Percentiles rank a stretch among this genome's conserved stretches.
Evolutionary conservation across 768 basidiomycete species (phyloP).

Genomic region (Collybia nuda): DNA sequence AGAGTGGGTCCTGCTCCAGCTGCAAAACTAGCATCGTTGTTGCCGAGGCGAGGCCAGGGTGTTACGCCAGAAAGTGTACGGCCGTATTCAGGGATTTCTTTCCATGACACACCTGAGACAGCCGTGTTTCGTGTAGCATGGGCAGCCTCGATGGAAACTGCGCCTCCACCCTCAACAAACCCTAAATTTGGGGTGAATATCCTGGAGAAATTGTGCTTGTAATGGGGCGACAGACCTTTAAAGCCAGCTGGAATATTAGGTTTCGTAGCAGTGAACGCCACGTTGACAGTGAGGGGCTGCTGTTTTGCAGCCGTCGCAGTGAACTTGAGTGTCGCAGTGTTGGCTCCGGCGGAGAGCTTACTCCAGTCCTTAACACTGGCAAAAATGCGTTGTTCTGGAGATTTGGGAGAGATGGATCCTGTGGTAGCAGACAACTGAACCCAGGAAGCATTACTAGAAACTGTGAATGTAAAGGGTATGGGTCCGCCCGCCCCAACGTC

Average conservation of each 20-base stretch:
- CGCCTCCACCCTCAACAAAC: slow-evolving; percentile 64
- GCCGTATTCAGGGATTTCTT: slow-evolving; percentile 59
- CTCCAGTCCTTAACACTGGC: slow-evolving; percentile 58
- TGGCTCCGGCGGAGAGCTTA: slow-evolving; percentile 36
- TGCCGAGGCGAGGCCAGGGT: slow-evolving; percentile 50
- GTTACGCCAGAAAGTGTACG: slow-evolving; percentile 60
- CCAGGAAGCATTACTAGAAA: slow-evolving; percentile 51
- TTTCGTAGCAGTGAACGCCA: slow-evolving; percentile 35
- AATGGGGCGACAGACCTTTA: slow-evolving; percentile 36
- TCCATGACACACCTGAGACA: slow-evolving; percentile 56
- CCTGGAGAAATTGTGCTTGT: too few relatives aligned
- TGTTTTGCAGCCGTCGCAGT: slow-evolving; percentile 42
- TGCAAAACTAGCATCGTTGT: slow-evolving; percentile 53
- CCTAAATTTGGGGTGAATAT: slow-evolving; percentile 27
- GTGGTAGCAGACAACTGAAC: slow-evolving; percentile 42
- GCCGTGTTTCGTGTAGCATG: slow-evolving; percentile 50
- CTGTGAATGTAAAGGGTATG: slow-evolving; percentile 53
- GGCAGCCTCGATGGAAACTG: slow-evolving; percentile 65
- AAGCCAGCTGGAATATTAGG: slow-evolving; percentile 40
- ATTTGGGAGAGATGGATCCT: slow-evolving; percentile 47
- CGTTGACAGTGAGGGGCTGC: slow-evolving; percentile 28
- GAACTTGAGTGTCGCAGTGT: slow-evolving; percentile 41
- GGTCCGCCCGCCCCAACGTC: slow-evolving; percentile 66
- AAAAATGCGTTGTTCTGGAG: slow-evolving; percentile 54
- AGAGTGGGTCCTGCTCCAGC: slow-evolving; percentile 63